Conservation (phyloP, 1,284 basidiomycete genomes). For the Austroboletus olivaceoglutinosus region DNA sequence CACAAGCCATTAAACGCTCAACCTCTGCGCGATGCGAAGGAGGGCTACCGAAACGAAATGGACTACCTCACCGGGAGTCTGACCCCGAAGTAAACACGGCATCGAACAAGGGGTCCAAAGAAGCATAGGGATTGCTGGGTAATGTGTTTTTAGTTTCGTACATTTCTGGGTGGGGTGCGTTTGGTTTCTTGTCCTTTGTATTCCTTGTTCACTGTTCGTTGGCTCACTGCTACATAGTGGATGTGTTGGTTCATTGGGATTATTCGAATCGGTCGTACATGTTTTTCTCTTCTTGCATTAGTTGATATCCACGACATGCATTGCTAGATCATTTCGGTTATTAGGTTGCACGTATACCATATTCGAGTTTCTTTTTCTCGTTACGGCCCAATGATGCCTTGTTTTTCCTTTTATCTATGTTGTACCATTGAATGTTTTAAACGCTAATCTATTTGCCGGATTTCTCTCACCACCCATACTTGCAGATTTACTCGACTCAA, state of each 20-base stretch:
- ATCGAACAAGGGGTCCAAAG: conserved; percentile 42
- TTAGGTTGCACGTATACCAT: conserved; percentile 23
- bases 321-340: conserved; percentile 24
- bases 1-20: conserved; percentile 29
- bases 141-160: conserved; percentile 11
- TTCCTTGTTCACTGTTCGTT: conserved; percentile 2
- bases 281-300: conserved; percentile 6
- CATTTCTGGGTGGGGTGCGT: conserved; percentile 4
- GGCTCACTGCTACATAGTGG: conserved; percentile 10
- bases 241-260: conserved; percentile 11
- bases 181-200: conserved; percentile 4
- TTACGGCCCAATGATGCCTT: conserved; percentile 1
- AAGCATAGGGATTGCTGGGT: conserved; percentile 42
- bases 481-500: too few species aligned
- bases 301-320: conserved; percentile 22
- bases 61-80: conserved; percentile 32
- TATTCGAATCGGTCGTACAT: conserved; percentile 4
- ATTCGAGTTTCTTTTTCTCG: conserved; percentile 1
- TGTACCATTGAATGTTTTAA: conserved; percentile 13
- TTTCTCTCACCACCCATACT: background rate
- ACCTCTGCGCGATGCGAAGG: conserved; percentile 30
- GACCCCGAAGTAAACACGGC: conserved; percentile 29
- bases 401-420: conserved; percentile 4
- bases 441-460: conserved; percentile 17
- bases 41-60: conserved; percentile 28